Evolutionary conservation across 495 filamentous ascomycete genomes (phyloP).

Genomic region (Sporormia fimetaria): DNA sequence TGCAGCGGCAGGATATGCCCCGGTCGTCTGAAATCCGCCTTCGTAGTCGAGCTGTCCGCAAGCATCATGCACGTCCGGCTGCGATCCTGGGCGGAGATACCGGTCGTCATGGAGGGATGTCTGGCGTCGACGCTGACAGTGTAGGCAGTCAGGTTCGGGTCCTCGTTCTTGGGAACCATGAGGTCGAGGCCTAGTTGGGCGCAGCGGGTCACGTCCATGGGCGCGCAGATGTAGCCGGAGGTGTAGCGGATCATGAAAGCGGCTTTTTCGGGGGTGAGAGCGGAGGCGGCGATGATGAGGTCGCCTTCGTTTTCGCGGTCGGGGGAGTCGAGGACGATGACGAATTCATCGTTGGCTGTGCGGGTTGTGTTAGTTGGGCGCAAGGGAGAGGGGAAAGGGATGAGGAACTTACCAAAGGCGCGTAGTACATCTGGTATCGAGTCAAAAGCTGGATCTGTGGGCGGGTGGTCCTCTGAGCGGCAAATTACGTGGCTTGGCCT

Average conservation of each 20-base stretch:
- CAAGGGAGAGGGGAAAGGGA: not conserved
- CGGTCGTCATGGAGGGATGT: conserved; percentile 64
- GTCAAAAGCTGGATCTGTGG: conserved; percentile 48
- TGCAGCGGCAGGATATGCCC: conserved; percentile 85
- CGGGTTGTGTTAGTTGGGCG: conserved; percentile 4
- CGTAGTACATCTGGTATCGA: conserved; percentile 72
- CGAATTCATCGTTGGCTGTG: conserved; percentile 78
- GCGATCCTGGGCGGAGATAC: conserved; percentile 81
- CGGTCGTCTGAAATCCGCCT: conserved; percentile 59
- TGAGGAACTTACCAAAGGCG: conserved; percentile 60
- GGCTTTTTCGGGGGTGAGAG: conserved; percentile 80
- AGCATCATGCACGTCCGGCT: conserved; percentile 71
- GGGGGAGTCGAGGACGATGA: conserved; percentile 83
- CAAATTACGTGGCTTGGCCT: too few relatives aligned
- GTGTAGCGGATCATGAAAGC: conserved; percentile 81
- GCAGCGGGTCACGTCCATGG: conserved; percentile 56
- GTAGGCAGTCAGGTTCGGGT: conserved; percentile 86
- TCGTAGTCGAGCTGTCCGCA: conserved; percentile 52
- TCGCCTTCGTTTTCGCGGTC: conserved; percentile 96
- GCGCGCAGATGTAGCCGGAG: conserved; percentile 84
- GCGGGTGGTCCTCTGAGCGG: conserved; percentile 1
- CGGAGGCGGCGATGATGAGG: conserved; percentile 83
- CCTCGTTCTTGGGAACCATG: conserved; percentile 75
- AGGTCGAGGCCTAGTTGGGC: conserved; percentile 64
- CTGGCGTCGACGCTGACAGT: conserved; percentile 74